These are phyloP conservation scores for Apiospora koreana DNA, from an alignment of 2,329 filamentous ascomycete species.

Conservation along the genomic window DNA sequence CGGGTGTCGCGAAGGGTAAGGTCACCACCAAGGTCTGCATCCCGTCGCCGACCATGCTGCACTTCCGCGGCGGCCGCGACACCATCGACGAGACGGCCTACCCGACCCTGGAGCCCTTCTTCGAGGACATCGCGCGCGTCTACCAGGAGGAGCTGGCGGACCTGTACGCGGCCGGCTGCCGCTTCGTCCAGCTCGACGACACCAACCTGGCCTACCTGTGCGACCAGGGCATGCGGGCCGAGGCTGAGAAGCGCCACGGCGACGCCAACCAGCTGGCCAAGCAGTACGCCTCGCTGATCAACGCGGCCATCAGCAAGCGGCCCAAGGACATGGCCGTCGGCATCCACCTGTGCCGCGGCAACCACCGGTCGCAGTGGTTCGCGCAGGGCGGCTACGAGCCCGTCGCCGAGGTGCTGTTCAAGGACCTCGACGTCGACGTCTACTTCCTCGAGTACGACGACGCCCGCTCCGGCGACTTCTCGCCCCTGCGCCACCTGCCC, in stretches of 20 bases:
- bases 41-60: constrained; percentile 60
- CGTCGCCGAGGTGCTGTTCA: constrained; percentile 58
- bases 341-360: constrained; percentile 59
- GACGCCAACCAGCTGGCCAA: constrained; percentile 49
- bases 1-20: constrained; percentile 30
- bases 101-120: constrained; percentile 55
- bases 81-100: constrained; percentile 54
- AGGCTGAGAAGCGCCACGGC: constrained; percentile 52
- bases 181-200: constrained; percentile 60
- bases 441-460: constrained; percentile 64
- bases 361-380: constrained; percentile 59
- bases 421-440: constrained; percentile 56
- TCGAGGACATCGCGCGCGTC: constrained; percentile 54
- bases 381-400: constrained; percentile 60
- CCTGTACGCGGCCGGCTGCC: constrained; percentile 52
- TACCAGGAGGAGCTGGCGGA: constrained; percentile 56
- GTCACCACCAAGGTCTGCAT: constrained; percentile 57
- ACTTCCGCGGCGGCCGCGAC: constrained; percentile 57
- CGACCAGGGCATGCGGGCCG: constrained; percentile 55
- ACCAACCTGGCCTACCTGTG: constrained; percentile 62
- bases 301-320: constrained; percentile 51
- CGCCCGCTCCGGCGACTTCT: constrained; percentile 56
- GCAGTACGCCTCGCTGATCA: constrained; percentile 57
- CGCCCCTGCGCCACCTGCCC: constrained; percentile 53
- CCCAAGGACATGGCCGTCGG: constrained; percentile 56